Base-by-base conservation (phyloP, 805 yeast species). In the Schizosaccharomyces octosporus region DNA sequence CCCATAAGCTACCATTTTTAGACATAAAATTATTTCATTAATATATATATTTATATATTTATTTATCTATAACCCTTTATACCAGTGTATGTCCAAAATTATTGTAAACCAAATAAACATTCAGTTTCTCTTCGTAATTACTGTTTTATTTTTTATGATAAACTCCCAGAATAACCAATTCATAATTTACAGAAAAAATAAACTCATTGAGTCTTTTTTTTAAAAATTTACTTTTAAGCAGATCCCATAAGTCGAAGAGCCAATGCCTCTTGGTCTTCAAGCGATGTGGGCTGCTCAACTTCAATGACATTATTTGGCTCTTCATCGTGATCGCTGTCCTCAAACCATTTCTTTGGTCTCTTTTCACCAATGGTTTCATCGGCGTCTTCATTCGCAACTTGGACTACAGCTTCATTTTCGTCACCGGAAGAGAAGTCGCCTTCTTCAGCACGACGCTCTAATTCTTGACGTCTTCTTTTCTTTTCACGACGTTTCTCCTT, bases 221-320 rank as follows among this genome's bases (percentile, higher is more conserved):
- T 9, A 9, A 7, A 29, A 51, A 27, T 27, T 19, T 4, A 51
- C 15, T 45, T 45, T 24, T 29, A 51, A 51, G 57, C 57, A 24
- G 42, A 39, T 31, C 39, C 39, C 57, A 76, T 67, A 60, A 78
- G 70, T 67, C 72, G 75, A 29, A 78, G 78, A 1, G 95, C 83
- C 74, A 87, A 79, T 1, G 94, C 88, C 75, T 93, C 98, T 72
- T 93, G 78, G 69, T 93, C 98, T 71, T 87, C 96, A 70, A 93
- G 75, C 19, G 95, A 85, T 67, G 87, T 85, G 17, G 97, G 97
- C 67, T 82, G 86, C 66, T 86, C 94, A 58, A 86, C 76, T 73
- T 89, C 95, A 63, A 85, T 74, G 59, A 84, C 73, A 66, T 62
- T 63, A 21, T 59, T 39, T 13, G 64, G 64, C 24, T 64, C 66